Conservation (phyloP, 2,329 filamentous ascomycete genomes). For the Pseudopithomyces maydicus region DNA sequence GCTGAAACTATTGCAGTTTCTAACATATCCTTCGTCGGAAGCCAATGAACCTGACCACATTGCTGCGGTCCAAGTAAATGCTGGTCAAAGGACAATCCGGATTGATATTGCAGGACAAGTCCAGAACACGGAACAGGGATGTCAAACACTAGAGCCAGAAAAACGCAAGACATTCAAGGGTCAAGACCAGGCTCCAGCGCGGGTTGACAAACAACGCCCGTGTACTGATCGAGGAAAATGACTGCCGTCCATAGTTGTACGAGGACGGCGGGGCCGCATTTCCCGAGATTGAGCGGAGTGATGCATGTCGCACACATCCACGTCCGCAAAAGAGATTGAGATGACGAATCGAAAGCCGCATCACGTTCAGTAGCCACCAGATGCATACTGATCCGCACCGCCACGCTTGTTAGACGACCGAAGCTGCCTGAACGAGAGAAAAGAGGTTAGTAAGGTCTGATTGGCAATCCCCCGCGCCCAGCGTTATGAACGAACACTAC, state of each 20-base stretch:
- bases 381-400: slow-evolving; percentile 52
- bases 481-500: slow-evolving; percentile 77
- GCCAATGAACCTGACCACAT: slow-evolving; percentile 5
- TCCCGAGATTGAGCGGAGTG: slow-evolving; percentile 47
- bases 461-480: slow-evolving; percentile 67
- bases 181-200: slow-evolving; percentile 40
- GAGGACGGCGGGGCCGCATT: slow-evolving; percentile 52
- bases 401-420: slow-evolving; percentile 59
- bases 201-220: slow-evolving; percentile 42
- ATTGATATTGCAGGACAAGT: slow-evolving; percentile 35
- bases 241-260: slow-evolving; percentile 44
- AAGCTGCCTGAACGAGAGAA: slow-evolving; percentile 54
- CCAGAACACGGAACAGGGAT: slow-evolving; percentile 32
- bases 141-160: slow-evolving; percentile 32
- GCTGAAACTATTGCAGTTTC: slow-evolving; percentile 32
- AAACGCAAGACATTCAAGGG: slow-evolving; percentile 30
- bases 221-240: slow-evolving; percentile 43
- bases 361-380: slow-evolving; percentile 55
- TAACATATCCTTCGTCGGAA: slow-evolving; percentile 18
- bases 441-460: slow-evolving; percentile 53
- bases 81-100: slow-evolving; percentile 26
- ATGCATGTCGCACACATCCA: slow-evolving; percentile 31
- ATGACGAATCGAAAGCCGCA: slow-evolving; percentile 48
- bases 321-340: slow-evolving; percentile 46
- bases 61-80: slow-evolving; percentile 23